Evolutionary conservation across 139 green algal genomes (phyloP), one percentile per base, ranked within the genome.

Genomic region (Auxenochlorella pyrenoidosa): DNA sequence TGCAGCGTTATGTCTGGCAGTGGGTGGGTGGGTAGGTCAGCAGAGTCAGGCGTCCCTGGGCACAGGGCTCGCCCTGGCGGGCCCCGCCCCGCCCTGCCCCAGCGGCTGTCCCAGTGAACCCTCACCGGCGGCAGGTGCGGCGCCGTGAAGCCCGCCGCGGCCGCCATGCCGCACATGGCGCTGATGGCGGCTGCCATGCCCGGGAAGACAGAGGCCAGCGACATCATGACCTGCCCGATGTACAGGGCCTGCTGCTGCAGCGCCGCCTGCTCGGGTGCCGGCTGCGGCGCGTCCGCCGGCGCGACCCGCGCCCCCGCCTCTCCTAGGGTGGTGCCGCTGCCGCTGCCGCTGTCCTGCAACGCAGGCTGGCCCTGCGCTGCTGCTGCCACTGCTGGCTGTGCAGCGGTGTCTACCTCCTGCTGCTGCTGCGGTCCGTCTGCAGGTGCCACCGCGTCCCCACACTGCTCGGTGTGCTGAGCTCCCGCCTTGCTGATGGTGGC

Each of bases 161-260:
- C 83, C 4, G 66, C 54, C 83, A 88, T 88, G 72, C 60, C 71
- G 18, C 60, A 83, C 87, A 90, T 85, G 22, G 68, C 82, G 0
- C 59, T 40, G 28, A 91, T 71, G 34, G 77, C 88, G 28, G 88
- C 88, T 13, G 85, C 65, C 85, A 91, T 85, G 70, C 84, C 84
- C 12, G 88, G 88, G 75, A 87, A 91, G 65, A 89, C 58, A 0
- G 68, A 73, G 24, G 84, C 78, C 44, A 91, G 86, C 38, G 63
- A 59, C 76, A 91, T 83, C 88, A 90, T 84, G n/a, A 90, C 58
- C 44, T 91, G 65, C 32, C 88, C 88, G 5, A 91, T 43, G 63
- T 79, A 65, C 41, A 88, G 84, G 3, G 85, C 85, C 70, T 78
- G 47, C 66, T 82, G 68, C 77, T 81, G 82, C 68, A 79, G 70